Conservation (phyloP, 2,329 filamentous ascomycete species). For the Plenodomus lindquistii region DNA sequence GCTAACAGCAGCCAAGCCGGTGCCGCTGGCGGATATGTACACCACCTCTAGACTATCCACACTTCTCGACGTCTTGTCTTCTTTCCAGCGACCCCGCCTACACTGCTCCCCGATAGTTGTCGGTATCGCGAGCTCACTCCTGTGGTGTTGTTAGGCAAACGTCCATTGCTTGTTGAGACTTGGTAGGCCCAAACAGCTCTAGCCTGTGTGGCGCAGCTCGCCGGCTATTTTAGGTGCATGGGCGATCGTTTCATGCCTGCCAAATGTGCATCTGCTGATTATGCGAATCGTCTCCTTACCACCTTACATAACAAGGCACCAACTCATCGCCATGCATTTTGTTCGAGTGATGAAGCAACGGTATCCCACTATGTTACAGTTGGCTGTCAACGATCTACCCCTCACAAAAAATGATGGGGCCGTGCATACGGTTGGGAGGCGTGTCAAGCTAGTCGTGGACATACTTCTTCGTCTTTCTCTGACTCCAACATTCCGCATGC, state of each 20-base stretch:
- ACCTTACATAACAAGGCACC: no score
- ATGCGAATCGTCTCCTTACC: not conserved
- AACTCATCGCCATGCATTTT: not conserved
- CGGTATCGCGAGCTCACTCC: not conserved
- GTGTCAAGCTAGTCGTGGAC: no score
- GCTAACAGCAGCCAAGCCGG: not conserved
- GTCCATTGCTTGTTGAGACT: conserved; percentile 5
- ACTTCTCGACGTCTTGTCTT: not conserved
- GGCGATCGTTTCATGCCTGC: conserved; percentile 10
- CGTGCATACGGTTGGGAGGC: no score
- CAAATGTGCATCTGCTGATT: not conserved
- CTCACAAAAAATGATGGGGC: no score
- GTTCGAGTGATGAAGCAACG: no score
- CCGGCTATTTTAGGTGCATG: conserved; percentile 10
- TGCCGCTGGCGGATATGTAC: not conserved
- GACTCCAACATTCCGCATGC: no score
- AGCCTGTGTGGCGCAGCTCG: conserved; percentile 13
- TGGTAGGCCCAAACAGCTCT: conserved; percentile 1
- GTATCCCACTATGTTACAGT: no score
- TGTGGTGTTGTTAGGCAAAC: not conserved
- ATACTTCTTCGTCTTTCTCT: no score
- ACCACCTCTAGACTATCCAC: no score
- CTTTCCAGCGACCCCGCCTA: not conserved
- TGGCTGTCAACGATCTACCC: no score
- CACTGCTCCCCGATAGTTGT: not conserved